Evolutionary conservation across 2,329 filamentous ascomycete species (phyloP).

Genomic region (Fusarium sp.): DNA sequence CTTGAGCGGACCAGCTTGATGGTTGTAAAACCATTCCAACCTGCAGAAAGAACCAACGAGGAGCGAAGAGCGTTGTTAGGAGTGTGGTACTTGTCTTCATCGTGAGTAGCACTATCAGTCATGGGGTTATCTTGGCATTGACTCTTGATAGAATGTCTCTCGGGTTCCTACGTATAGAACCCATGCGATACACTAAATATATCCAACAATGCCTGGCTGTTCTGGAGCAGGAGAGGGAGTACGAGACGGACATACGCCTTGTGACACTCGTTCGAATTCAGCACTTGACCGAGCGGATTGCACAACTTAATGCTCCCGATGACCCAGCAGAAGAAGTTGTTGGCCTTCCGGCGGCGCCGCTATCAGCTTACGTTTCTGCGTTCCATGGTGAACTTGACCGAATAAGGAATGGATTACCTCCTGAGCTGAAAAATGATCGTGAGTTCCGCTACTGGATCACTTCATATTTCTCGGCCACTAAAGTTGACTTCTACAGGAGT

Average conservation of each 20-base stretch:
- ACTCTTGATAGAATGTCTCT: constrained; percentile 54
- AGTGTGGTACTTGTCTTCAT: constrained; percentile 66
- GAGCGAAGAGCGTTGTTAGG: constrained; percentile 65
- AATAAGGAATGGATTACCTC: constrained; percentile 54
- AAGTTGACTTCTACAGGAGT: constrained; percentile 47
- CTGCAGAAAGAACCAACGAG: constrained; percentile 60
- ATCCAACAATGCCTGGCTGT: constrained; percentile 63
- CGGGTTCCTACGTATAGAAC: constrained; percentile 59
- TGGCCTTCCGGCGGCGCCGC: constrained; percentile 55
- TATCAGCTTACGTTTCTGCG: constrained; percentile 59
- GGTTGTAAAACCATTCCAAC: constrained; percentile 55
- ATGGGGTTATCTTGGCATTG: not conserved
- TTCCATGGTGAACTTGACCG: constrained; percentile 61
- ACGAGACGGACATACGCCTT: constrained; percentile 60
- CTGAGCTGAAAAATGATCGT: constrained; percentile 55
- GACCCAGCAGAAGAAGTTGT: constrained; percentile 51
- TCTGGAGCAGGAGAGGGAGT: constrained; percentile 59
- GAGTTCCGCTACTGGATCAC: constrained; percentile 12
- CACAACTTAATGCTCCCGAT: constrained; percentile 55
- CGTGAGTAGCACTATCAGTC: constrained; percentile 53
- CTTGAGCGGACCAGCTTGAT: constrained; percentile 59
- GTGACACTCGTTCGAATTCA: constrained; percentile 63
- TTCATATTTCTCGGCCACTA: fast-evolving
- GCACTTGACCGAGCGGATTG: constrained; percentile 64
- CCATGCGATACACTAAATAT: constrained; percentile 65